Conservation (phyloP, 352 stramenopile species). For the Pythium utonaiense region DNA sequence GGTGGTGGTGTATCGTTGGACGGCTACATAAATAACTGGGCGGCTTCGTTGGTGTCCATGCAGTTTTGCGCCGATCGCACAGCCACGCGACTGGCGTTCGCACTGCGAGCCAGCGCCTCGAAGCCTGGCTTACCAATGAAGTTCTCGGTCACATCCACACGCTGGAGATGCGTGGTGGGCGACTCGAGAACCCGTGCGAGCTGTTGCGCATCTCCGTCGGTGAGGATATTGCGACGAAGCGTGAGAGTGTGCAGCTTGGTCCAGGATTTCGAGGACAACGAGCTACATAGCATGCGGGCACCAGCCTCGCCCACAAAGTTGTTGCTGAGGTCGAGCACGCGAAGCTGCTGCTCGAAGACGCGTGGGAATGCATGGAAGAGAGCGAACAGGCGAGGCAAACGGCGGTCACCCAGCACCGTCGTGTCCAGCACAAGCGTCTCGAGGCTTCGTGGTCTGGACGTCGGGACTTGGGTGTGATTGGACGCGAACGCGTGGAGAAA, state of each 20-base stretch:
- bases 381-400: constrained; percentile 32
- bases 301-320: constrained; percentile 70
- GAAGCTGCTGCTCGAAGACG: constrained; percentile 31
- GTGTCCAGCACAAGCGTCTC: constrained; percentile 47
- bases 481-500: constrained; percentile 33
- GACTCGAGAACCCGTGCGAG: constrained; percentile 38
- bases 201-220: constrained; percentile 39
- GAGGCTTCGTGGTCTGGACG: constrained; percentile 10
- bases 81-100: constrained; percentile 22
- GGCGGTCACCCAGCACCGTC: constrained; percentile 52
- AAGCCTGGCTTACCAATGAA: constrained; percentile 68
- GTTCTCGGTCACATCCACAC: constrained; percentile 51
- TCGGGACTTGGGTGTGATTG: neutral
- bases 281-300: constrained; percentile 29
- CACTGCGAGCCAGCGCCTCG: constrained; percentile 33
- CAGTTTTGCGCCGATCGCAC: constrained; percentile 12
- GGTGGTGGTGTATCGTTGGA: neutral
- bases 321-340: constrained; percentile 40
- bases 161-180: constrained; percentile 20
- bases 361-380: constrained; percentile 24
- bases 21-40: constrained; percentile 20
- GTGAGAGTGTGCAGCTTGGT: constrained; percentile 32
- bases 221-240: constrained; percentile 58
- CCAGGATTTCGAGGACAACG: constrained; percentile 18
- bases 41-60: constrained; percentile 17